phyloP scores from a whole-genome alignment of 805 yeast genomes.

The Metschnikowia kofuensis region DNA sequence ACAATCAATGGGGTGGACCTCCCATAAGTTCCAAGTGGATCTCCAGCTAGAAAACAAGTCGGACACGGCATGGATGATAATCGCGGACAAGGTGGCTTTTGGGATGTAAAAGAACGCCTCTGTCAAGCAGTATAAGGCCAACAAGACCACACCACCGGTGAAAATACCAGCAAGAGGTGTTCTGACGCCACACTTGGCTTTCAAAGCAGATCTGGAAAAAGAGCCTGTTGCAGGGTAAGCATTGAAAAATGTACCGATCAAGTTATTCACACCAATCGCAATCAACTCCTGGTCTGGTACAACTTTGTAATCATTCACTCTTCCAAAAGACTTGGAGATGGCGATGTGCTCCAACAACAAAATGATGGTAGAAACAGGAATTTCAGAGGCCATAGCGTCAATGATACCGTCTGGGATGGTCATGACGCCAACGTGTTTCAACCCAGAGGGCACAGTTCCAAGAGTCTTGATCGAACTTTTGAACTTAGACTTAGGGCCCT shows the following conservation, averaged over 20 bases:
- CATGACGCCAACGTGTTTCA: conserved; percentile 73
- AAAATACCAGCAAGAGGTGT: conserved; percentile 91
- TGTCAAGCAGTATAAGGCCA: conserved; percentile 84
- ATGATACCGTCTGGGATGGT: conserved; percentile 58
- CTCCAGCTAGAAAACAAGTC: conserved; percentile 74
- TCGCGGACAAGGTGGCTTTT: conserved; percentile 80
- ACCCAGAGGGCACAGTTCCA: conserved; percentile 81
- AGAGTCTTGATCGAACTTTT: conserved; percentile 55
- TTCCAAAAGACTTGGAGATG: conserved; percentile 88
- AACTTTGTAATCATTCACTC: conserved; percentile 86
- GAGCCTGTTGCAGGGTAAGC: conserved; percentile 98
- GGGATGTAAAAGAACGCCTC: conserved; percentile 86
- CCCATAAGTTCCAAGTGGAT: conserved; percentile 68
- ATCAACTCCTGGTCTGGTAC: conserved; percentile 91
- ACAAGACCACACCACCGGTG: conserved; percentile 83
- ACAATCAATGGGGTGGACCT: conserved; percentile 69
- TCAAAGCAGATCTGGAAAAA: conserved; percentile 89
- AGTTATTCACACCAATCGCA: conserved; percentile 89
- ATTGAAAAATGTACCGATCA: conserved; percentile 86
- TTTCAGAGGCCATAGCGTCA: conserved; percentile 62
- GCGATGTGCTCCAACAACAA: conserved; percentile 89
- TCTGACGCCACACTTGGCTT: conserved; percentile 92
- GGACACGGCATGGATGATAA: conserved; percentile 90
- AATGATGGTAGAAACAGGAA: conserved; percentile 84
- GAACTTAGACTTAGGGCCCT: conserved; percentile 31